Percentiles rank a stretch among this genome's conserved stretches.
Evolutionary conservation across 148 eudicot species (phyloP).

Genomic region (Selenicereus undatus): DNA sequence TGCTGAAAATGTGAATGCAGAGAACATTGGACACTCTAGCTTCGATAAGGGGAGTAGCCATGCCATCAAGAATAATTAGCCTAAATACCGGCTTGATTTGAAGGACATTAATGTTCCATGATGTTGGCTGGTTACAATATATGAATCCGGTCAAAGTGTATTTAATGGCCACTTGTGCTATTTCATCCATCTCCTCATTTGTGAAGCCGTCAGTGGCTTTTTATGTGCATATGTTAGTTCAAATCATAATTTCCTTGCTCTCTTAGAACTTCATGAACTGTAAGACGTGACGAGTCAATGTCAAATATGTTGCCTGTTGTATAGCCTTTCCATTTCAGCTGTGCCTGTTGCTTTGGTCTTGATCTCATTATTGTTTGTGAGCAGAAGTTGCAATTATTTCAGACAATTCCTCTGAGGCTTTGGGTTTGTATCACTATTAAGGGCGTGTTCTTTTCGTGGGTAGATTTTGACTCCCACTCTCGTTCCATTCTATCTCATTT

Average conservation of each 20-base stretch:
- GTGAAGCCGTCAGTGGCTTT: neutral
- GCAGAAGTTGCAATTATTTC: neutral
- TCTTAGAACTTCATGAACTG: neutral
- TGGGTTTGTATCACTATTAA: neutral
- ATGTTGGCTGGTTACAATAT: slow-evolving; percentile 2
- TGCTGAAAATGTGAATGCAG: neutral
- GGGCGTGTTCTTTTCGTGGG: no score
- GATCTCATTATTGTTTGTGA: neutral
- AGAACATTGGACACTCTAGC: neutral
- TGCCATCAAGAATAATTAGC: neutral
- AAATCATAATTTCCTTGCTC: neutral
- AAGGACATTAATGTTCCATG: slow-evolving; percentile 54
- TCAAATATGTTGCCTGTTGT: slow-evolving; percentile 19
- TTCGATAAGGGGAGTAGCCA: neutral
- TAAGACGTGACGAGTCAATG: slow-evolving; percentile 3
- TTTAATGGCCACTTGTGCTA: slow-evolving; percentile 6
- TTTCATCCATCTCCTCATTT: neutral
- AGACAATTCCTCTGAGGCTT: neutral
- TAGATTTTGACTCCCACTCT: no score
- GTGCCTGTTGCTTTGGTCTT: neutral
- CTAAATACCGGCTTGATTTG: slow-evolving; percentile 52
- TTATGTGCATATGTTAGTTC: slow-evolving; percentile 28
- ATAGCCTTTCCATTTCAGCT: neutral
- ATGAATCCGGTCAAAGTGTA: neutral
- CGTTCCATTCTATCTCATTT: no score